A percentile compares a stretch with the other conserved stretches of the same genome.
Evolutionary conservation across 768 basidiomycete genomes (phyloP).

Genomic region (Hygrophorus pudorinus): DNA sequence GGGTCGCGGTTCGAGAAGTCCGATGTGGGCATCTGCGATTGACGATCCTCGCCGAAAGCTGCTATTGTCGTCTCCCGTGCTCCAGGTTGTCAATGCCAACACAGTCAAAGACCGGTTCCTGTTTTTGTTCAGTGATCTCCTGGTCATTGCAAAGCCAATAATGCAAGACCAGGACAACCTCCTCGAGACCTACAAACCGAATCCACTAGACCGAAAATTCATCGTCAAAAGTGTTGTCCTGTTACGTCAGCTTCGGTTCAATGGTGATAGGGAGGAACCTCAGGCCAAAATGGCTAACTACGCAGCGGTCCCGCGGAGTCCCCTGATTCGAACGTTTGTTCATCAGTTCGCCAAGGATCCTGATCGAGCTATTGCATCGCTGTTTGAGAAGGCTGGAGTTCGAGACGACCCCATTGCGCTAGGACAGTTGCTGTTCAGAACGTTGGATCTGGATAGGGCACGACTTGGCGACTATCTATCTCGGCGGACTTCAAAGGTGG

Average conservation of each 20-base stretch:
- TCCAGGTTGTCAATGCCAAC: slow-evolving; percentile 90
- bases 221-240: slow-evolving; percentile 85
- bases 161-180: slow-evolving; percentile 56
- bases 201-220: slow-evolving; percentile 69
- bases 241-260: slow-evolving; percentile 58
- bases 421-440: slow-evolving; percentile 73
- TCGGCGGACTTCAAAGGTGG: slow-evolving; percentile 57
- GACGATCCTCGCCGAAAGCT: slow-evolving; percentile 86
- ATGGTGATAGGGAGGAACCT: slow-evolving; percentile 57
- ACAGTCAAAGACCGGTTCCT: slow-evolving; percentile 94
- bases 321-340: slow-evolving; percentile 63
- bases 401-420: slow-evolving; percentile 64
- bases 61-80: slow-evolving; percentile 72
- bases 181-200: slow-evolving; percentile 39
- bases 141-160: slow-evolving; percentile 88
- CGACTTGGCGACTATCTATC: slow-evolving; percentile 81
- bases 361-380: slow-evolving; percentile 62
- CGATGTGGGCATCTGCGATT: slow-evolving; percentile 52
- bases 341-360: slow-evolving; percentile 73
- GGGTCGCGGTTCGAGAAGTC: slow-evolving; percentile 48
- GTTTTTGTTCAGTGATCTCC: slow-evolving; percentile 93
- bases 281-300: slow-evolving; percentile 31
- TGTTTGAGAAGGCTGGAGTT: slow-evolving; percentile 53
- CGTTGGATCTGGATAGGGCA: slow-evolving; percentile 71
- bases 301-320: slow-evolving; percentile 38